Conservation (phyloP, 192 early-diverging fungal species). For the Backusella australiensis region DNA sequence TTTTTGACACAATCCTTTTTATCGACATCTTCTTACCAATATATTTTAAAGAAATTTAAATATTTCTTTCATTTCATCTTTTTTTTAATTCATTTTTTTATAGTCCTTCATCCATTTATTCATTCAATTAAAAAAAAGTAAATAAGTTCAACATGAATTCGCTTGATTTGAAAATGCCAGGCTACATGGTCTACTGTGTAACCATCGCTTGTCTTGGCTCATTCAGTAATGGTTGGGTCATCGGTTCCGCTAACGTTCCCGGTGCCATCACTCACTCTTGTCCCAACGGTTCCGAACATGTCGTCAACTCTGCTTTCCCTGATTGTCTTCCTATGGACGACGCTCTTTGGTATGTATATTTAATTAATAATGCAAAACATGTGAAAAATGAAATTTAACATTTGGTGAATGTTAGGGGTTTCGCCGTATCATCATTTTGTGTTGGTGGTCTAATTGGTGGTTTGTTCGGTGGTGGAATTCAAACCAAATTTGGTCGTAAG, state of each 20-base stretch:
- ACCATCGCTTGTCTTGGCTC: constrained; percentile 38
- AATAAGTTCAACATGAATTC: constrained; percentile 39
- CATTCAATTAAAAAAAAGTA: neutral
- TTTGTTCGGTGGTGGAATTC: constrained; percentile 49
- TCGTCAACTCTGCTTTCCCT: constrained; percentile 8
- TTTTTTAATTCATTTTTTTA: neutral
- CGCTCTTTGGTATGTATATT: constrained; percentile 21
- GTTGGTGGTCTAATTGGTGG: constrained; percentile 58
- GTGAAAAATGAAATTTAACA: neutral
- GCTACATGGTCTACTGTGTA: constrained; percentile 44
- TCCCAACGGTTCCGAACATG: constrained; percentile 1
- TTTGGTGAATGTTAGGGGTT: constrained; percentile 31
- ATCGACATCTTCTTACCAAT: neutral
- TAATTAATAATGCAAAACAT: neutral
- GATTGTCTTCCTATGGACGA: constrained; percentile 38
- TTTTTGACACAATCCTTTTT: neutral
- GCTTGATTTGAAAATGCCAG: constrained; percentile 33
- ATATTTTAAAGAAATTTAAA: neutral
- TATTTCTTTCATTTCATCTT: neutral
- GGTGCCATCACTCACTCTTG: constrained; percentile 34
- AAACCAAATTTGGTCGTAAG: constrained; percentile 46
- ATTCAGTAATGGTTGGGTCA: constrained; percentile 43
- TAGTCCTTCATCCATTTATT: neutral
- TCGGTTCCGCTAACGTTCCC: constrained; percentile 46
- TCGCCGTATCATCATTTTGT: constrained; percentile 47